Conservation (phyloP, 495 filamentous ascomycete species). For the Evernia prunastri region DNA sequence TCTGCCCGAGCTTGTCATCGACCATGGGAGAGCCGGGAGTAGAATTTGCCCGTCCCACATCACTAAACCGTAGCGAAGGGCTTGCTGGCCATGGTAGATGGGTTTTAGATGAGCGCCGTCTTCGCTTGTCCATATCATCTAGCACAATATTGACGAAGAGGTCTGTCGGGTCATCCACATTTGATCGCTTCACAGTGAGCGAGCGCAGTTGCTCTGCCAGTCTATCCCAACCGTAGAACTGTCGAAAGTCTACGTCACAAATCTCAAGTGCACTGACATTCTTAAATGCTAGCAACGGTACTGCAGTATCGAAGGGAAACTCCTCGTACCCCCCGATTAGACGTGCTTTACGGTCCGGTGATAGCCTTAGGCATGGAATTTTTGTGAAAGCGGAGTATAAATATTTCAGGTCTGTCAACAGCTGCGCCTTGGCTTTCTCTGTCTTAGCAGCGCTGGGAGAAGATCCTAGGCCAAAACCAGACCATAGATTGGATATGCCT, state of each 20-base stretch:
- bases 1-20: slow-evolving; percentile 40
- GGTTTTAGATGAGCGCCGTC: slow-evolving; percentile 77
- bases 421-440: slow-evolving; percentile 78
- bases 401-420: slow-evolving; percentile 85
- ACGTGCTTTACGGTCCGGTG: slow-evolving; percentile 82
- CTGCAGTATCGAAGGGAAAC: slow-evolving; percentile 97
- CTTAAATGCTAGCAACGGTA: slow-evolving; percentile 91
- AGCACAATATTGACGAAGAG: slow-evolving; percentile 86
- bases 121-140: slow-evolving; percentile 89
- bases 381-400: slow-evolving; percentile 98
- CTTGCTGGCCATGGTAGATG: slow-evolving; percentile 57
- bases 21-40: slow-evolving; percentile 60
- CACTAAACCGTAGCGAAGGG: slow-evolving; percentile 50
- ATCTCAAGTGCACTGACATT: slow-evolving; percentile 90
- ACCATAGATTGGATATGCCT: slow-evolving; percentile 87
- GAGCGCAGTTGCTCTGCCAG: slow-evolving; percentile 85
- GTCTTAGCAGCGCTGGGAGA: slow-evolving; percentile 69
- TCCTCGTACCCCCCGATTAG: slow-evolving; percentile 92
- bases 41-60: slow-evolving; percentile 51
- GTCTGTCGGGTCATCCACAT: slow-evolving; percentile 84
- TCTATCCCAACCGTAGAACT: slow-evolving; percentile 95
- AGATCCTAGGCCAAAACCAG: slow-evolving; percentile 70
- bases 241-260: slow-evolving; percentile 88
- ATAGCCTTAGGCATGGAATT: slow-evolving; percentile 81
- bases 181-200: slow-evolving; percentile 79